Conservation (phyloP, 176 grass and related monocot species). For the Musa acuminata region DNA sequence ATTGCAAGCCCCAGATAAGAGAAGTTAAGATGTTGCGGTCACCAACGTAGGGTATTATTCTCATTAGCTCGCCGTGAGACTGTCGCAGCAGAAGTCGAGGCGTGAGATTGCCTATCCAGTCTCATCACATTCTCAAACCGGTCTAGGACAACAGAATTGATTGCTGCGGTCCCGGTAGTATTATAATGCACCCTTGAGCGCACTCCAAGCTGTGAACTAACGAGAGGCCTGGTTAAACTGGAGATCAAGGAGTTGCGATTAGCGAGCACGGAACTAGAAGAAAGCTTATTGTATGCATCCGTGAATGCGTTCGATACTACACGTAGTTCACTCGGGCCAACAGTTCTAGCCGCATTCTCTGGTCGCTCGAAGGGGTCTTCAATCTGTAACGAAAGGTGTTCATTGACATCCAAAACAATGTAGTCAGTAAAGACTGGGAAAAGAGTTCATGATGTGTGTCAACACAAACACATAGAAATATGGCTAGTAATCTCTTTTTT, state of each 20-base stretch:
- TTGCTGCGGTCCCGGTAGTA: background rate
- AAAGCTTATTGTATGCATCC: conserved; percentile 7
- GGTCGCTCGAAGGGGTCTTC: conserved; percentile 22
- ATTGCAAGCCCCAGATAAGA: too few relatives aligned
- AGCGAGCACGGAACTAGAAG: background rate
- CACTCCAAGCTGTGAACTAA: background rate
- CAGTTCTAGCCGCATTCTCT: conserved; percentile 24
- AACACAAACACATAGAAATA: background rate
- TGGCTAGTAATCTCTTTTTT: background rate
- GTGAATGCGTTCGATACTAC: conserved; percentile 9
- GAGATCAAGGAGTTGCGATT: background rate
- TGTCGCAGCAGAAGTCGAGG: too few relatives aligned
- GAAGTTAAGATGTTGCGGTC: too few relatives aligned
- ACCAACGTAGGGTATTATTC: too few relatives aligned
- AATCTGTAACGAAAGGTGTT: background rate
- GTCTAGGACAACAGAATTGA: too few relatives aligned
- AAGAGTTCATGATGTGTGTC: background rate
- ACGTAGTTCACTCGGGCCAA: background rate
- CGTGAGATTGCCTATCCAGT: too few relatives aligned
- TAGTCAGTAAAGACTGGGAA: background rate
- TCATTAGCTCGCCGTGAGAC: too few relatives aligned
- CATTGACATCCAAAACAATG: too few relatives aligned
- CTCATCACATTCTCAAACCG: background rate
- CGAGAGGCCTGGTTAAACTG: background rate
- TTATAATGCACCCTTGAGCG: background rate